Percentiles rank a stretch among this genome's conserved stretches.
Conservation (phyloP, 306 rosid species). For the Vigna reflexopilosa region DNA sequence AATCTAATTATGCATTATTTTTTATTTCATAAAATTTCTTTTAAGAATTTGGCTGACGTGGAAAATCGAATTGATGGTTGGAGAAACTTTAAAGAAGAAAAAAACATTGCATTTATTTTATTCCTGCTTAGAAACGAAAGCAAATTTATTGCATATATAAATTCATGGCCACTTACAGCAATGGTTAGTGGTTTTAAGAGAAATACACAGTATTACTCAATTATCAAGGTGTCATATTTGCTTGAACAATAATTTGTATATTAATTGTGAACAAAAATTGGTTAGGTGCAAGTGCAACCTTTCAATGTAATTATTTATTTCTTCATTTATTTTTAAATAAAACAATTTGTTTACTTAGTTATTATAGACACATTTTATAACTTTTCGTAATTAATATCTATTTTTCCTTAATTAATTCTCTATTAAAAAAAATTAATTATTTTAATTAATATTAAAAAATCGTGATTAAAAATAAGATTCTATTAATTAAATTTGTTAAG, state of each 20-base stretch:
- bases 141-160: not conserved
- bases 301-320: not conserved
- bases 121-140: not conserved
- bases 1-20: not conserved
- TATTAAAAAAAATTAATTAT: not conserved
- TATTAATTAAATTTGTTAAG: not conserved
- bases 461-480: not conserved
- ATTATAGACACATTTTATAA: not conserved
- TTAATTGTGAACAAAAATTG: not conserved
- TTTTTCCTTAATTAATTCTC: not conserved
- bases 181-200: not conserved
- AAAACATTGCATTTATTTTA: no score
- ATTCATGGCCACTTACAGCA: not conserved
- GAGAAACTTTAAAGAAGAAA: no score
- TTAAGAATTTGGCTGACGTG: not conserved
- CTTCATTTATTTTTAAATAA: not conserved
- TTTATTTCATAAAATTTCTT: not conserved
- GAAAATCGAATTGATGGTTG: no score
- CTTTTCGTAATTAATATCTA: not conserved
- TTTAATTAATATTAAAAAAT: not conserved
- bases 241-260: no score
- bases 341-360: not conserved
- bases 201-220: not conserved
- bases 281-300: not conserved
- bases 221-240: no score